Evolutionary conservation across 2,329 filamentous ascomycete species (phyloP), one percentile per base, ranked within the genome.

Genomic region (Diatrype stigma): DNA sequence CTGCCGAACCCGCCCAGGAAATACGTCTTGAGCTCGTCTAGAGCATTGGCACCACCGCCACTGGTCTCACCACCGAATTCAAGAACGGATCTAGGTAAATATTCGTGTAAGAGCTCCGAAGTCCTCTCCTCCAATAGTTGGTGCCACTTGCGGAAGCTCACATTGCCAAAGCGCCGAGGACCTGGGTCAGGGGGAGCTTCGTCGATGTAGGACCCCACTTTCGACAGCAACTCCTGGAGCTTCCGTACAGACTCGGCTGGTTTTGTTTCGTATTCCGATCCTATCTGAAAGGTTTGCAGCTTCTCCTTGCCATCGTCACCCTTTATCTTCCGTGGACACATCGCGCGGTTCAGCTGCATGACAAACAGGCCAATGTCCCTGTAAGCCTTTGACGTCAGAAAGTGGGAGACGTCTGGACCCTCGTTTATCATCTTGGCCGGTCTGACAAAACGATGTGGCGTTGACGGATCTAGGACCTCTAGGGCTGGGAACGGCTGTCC

Each of bases 151-250:
- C 92, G 80, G 69, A 96, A 99, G 62, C 89, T 93, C 44, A 89
- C 76, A 67, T 99, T 99, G 32, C 94, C 94, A 66, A 97, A 99
- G 55, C 94, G 80, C 48, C 93, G 79, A 17, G 93, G 92, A 14
- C 92, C 92, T 6, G 84, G 82, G 61, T 95, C 88, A 1, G 93
- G 93, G 1, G 92, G 93, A 1, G 85, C 88, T 63, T 92, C 84
- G 16, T 87, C 81, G 47, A 96, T 82, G 46, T 95, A 78, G 8
- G 71, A 71, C 47, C 82, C 80, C 14, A 95, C 74, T 46, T 75
- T 79, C 6, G 76, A 70, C 16, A 97, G 72, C 34, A 99, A 74
- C 10, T 73, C 66, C 67, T 85, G 84, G 19, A 97, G 73, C 10
- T 76, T 78, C 47, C 74, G 73, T 19, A 96, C 79, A 0, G 85